Conservation (phyloP, 176 grass and related monocot species). For the Oryza meyeriana region DNA sequence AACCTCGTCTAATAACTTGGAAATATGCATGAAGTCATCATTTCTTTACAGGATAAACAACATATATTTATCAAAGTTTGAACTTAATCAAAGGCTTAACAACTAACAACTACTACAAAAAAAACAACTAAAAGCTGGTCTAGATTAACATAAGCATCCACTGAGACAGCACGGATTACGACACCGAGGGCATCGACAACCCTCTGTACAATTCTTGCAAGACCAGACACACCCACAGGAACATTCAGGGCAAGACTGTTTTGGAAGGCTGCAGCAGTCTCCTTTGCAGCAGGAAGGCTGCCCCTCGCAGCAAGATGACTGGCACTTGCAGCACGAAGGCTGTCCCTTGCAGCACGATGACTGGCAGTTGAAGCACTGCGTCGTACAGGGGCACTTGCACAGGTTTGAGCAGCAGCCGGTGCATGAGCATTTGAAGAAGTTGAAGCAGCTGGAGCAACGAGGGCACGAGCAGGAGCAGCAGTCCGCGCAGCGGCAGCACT, state of each 20-base stretch:
- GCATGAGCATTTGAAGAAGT: slow-evolving; percentile 14
- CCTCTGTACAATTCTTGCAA: slow-evolving; percentile 42
- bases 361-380: slow-evolving; percentile 31
- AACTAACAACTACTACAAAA: background rate
- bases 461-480: slow-evolving; percentile 37
- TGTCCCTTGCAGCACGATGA: slow-evolving; percentile 25
- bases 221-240: slow-evolving; percentile 83
- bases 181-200: slow-evolving; percentile 42
- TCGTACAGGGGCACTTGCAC: slow-evolving; percentile 18
- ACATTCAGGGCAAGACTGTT: slow-evolving; percentile 44
- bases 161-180: slow-evolving; percentile 59
- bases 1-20: background rate
- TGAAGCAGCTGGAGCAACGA: slow-evolving; percentile 19
- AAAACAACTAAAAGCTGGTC: background rate
- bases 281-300: background rate
- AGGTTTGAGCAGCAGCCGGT: background rate
- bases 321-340: slow-evolving; percentile 32
- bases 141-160: slow-evolving; percentile 48
- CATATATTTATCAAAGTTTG: background rate
- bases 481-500: slow-evolving; percentile 40
- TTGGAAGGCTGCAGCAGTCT: slow-evolving; percentile 20
- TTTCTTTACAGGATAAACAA: slow-evolving; percentile 28
- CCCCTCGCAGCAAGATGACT: slow-evolving; percentile 38
- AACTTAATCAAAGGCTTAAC: background rate
- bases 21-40: background rate